Evolutionary conservation across 441 rosid genomes (phyloP), one percentile per base, ranked within the genome.

Genomic region (Populus hybrid): DNA sequence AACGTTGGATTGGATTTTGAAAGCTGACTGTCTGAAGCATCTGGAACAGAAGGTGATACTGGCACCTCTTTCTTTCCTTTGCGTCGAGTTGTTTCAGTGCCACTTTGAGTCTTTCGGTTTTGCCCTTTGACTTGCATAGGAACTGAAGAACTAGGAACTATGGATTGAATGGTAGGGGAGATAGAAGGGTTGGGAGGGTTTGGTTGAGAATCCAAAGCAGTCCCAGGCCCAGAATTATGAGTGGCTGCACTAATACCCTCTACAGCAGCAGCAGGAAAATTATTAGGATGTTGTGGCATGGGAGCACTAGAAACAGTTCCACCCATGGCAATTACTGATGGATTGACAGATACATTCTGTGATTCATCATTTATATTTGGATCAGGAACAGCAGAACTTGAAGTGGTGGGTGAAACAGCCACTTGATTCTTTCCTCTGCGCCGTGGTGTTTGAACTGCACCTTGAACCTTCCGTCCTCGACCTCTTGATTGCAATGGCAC

Each of bases 341-440:
- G 75, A 78, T 76, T 73, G 53, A 71, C 46, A 28, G 84, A 74
- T 50, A 66, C 59, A 76, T 40, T 79, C 74, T 75, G 88, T 50
- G 79, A 67, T 67, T 85, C 86, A 71, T 81, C 86, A 83, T 77
- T 79, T 50, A 69, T 10, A 77, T 84, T 81, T 32, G 87, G 76
- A 71, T 72, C 85, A 79, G 80, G 73, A 80, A 75, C 84, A 76
- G 82, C 69, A 63, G 86, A 79, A 82, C 70, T 84, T 34, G 79
- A 84, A 74, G 88, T 71, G 42, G 76, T 26, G 23, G 80, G 72
- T 32, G 70, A 72, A 53, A 79, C 77, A 19, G 69, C 78, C 75
- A 81, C 91, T 78, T 78, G 86, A 82, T 86, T 91, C 86, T 85
- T 91, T 82, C 98, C 97, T 82, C 95, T 85, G 68, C 89, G 90